A percentile compares a stretch with the other conserved stretches of the same genome.
These are phyloP conservation scores for Neopestalotiopsis clavispora DNA, from an alignment of 2,329 filamentous ascomycete genomes.

Conservation along the genomic window DNA sequence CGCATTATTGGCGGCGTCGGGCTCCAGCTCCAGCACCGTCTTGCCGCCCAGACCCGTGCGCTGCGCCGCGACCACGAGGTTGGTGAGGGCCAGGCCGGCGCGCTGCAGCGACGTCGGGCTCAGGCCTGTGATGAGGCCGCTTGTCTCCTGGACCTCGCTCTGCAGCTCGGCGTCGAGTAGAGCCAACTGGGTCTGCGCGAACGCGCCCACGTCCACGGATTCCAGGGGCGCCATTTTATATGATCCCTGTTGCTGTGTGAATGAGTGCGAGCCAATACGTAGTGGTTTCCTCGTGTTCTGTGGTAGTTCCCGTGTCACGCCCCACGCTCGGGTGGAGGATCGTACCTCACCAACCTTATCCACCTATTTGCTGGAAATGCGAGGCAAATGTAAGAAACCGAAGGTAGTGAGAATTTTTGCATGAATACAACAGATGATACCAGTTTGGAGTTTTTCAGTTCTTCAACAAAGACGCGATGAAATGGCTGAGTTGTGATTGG, in stretches of 20 bases:
- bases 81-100: conserved; percentile 79
- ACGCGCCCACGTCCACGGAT: conserved; percentile 67
- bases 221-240: conserved; percentile 40
- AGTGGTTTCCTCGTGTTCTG: no score
- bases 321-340: no score
- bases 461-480: not conserved
- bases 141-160: conserved; percentile 74
- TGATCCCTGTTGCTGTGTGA: no score
- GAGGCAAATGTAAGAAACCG: no score
- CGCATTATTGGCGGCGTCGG: conserved; percentile 69
- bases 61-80: conserved; percentile 74
- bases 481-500: not conserved
- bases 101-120: conserved; percentile 73
- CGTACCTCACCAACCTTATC: not conserved
- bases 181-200: conserved; percentile 72
- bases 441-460: not conserved
- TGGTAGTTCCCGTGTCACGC: no score
- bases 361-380: not conserved
- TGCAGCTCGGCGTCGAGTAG: conserved; percentile 75
- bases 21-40: conserved; percentile 79
- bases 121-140: conserved; percentile 68
- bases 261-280: no score
- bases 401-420: no score
- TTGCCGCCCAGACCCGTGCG: conserved; percentile 92
- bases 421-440: no score